Base-by-base conservation (phyloP, 257 asterid genomes). In the Gentiana dahurica region DNA sequence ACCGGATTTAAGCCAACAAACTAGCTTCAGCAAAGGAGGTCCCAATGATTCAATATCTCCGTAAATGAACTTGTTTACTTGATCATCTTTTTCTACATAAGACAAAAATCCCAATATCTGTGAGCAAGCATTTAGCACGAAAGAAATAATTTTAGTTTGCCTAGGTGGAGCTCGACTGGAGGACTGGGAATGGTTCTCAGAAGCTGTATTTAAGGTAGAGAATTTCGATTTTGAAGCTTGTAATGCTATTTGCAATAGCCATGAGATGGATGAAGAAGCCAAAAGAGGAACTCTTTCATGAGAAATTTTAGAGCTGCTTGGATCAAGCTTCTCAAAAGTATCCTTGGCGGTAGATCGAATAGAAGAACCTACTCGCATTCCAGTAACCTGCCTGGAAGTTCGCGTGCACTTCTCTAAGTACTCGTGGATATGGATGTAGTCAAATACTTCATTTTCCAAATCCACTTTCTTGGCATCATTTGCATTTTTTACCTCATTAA, bases 41-140 rank as follows among this genome's bases (percentile, higher is more conserved):
- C 96, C 93, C 52, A 87, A 73, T 64, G 74, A 75, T 71, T 82
- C 85, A 67, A 80, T 73, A 13, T 87, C 87, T 61, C 87, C 86
- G 52, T 80, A 78, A 52, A 87, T 70, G 71, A 84, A 71, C 64
- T 60, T 68, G 68, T 77, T 78, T 57, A 82, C 46, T 4, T 95
- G 87, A 73, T 82, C 86, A 52, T 87, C 86, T 61, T 78, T 78
- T 59, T 70, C 79, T 64, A 36, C 34, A 49, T 49, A 60, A 69
- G 79, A 73, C 60, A 71, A 79, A 49, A 72, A 76, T 59, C 71
- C 75, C 39, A 87, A 68, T 43, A 78, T 84, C 51, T 73, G 80
- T 38, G 58, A 63, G 70, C 94, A 82, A 78, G 75, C 66, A 50
- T 72, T 73, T 55, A 87, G 51, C 51, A 73, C 59, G 13, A 73